These are phyloP conservation scores for Periconia digitata DNA, from an alignment of 2,329 filamentous ascomycete species.

Conservation along the genomic window DNA sequence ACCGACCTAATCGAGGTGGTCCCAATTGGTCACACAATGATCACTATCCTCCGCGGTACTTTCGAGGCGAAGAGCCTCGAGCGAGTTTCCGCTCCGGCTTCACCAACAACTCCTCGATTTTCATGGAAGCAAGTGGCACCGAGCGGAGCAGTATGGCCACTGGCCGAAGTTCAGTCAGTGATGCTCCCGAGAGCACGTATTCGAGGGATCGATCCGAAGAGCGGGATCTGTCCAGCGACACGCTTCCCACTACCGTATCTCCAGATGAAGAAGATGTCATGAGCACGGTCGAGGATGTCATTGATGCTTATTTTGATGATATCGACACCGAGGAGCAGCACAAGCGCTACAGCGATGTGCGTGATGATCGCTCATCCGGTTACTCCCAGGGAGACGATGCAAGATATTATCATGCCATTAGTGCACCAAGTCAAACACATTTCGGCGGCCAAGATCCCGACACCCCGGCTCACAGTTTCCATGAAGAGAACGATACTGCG, in stretches of 20 bases:
- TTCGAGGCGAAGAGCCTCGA: slow-evolving; percentile 48
- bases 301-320: slow-evolving; percentile 63
- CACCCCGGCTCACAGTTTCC: slow-evolving; percentile 7
- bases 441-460: background rate
- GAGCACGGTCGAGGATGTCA: slow-evolving; percentile 60
- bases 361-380: slow-evolving; percentile 25
- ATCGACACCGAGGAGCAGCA: slow-evolving; percentile 32
- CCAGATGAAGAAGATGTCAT: slow-evolving; percentile 45
- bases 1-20: slow-evolving; percentile 39
- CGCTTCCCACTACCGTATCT: slow-evolving; percentile 23
- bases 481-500: slow-evolving; percentile 14
- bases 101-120: slow-evolving; percentile 60
- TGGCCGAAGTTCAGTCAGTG: slow-evolving; percentile 72
- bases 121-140: slow-evolving; percentile 63
- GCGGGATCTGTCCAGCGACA: slow-evolving; percentile 35
- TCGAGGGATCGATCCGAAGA: slow-evolving; percentile 33
- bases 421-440: slow-evolving; percentile 19
- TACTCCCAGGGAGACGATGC: slow-evolving; percentile 18
- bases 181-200: slow-evolving; percentile 54
- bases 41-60: slow-evolving; percentile 33
- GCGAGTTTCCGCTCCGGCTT: slow-evolving; percentile 63
- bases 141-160: slow-evolving; percentile 82
- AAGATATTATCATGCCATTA: slow-evolving; percentile 22
- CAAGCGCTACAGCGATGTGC: background rate
- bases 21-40: slow-evolving; percentile 40